phyloP scores from a whole-genome alignment of 768 basidiomycete species.

The Suillus tomentosus region DNA sequence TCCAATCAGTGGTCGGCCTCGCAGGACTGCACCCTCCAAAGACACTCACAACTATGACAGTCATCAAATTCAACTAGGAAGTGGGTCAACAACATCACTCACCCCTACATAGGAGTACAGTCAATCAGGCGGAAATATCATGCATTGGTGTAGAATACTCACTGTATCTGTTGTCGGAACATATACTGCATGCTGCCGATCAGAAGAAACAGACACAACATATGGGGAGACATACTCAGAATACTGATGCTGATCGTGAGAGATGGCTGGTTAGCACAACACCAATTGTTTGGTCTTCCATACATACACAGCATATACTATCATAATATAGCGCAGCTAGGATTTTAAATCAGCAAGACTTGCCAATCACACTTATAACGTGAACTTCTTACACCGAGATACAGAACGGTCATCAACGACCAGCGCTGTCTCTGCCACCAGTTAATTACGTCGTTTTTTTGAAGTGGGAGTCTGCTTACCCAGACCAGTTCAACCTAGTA shows the following conservation, averaged over 20 bases:
- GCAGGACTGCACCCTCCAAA: neutral
- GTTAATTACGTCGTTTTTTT: neutral
- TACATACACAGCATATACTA: neutral
- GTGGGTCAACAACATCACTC: neutral
- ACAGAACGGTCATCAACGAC: slow-evolving; percentile 2
- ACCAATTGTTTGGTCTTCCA: neutral
- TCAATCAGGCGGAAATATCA: neutral
- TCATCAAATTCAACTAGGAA: neutral
- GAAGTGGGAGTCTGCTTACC: neutral
- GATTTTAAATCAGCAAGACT: neutral
- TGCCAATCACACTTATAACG: neutral
- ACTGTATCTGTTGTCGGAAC: neutral
- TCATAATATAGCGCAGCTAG: neutral
- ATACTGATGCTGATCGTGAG: neutral
- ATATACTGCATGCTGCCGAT: neutral
- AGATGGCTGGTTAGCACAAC: neutral
- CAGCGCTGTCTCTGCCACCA: neutral
- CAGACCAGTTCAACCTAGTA: neutral
- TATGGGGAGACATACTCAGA: neutral
- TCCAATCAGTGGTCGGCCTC: neutral
- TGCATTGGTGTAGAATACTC: neutral
- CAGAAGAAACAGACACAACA: neutral
- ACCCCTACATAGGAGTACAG: neutral
- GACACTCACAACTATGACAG: neutral
- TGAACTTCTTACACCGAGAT: neutral